Base-by-base conservation (phyloP, 129 eudicot genomes). In the Dittrichia graveolens region DNA sequence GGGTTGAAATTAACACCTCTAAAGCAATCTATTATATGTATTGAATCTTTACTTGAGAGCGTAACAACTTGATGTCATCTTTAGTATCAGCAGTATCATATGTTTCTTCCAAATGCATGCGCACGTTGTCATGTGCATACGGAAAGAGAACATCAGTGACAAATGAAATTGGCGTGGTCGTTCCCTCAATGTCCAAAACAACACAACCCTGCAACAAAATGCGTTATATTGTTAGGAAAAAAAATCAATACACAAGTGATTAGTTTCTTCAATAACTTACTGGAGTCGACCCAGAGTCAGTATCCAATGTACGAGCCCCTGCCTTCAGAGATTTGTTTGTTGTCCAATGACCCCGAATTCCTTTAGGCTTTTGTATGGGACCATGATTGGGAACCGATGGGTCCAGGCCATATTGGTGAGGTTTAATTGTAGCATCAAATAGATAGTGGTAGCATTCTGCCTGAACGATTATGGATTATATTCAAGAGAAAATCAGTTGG, bases 81-180 rank as follows among this genome's bases (percentile, higher is more conserved):
- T 81, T 88, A 72, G 99, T 95, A 76, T 90, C 97, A 46, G 63
- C 72, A 19, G 83, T 56, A 49, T 86, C 94, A 79, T 88, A 95
- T 13, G 99, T 90, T 72, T 77, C 86, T 64, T 87, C 91, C 78
- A 95, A 74, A 86, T 95, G 97, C 91, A 80, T 88, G 40, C 97
- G 90, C 46, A 95, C 97, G 75, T 83, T 90, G 24, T 88, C 94
- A 47, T 87, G 91, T 53, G 99, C 99, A 83, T 88, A 95, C 8
- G 99, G 99, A 71, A 95, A 95, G 60, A 95, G 96, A 79, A 95
- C 96, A 78, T 90, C 99, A 18, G 99, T 81, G 38, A 90, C 99
- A 76, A 88, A 95, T 14, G 96, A 86, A 74, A 95, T 95, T 3
- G 97, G 99, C 5, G 99, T 95, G 50, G 97, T 90, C 18, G 99